A percentile compares a stretch with the other conserved stretches of the same genome.
Evolutionary conservation across 1,284 basidiomycete genomes (phyloP).

Genomic region (Fomitopsis pinicola): DNA sequence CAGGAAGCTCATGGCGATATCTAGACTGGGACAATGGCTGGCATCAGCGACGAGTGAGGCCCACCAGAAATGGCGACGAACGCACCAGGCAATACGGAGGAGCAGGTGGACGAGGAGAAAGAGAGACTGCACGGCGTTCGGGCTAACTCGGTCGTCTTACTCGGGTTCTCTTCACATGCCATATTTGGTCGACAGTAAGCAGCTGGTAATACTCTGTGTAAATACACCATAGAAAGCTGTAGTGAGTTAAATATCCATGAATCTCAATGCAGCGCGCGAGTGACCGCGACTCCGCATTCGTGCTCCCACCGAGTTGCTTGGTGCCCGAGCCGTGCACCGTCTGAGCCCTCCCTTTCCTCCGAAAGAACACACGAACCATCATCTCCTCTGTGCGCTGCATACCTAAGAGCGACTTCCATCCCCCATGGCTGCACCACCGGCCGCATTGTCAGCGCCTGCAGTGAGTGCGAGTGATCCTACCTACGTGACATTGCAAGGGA

Average conservation of each 20-base stretch:
- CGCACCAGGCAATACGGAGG: background rate
- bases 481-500: background rate
- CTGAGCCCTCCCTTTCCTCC: too few species aligned
- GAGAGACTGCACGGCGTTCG: background rate
- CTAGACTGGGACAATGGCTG: constrained; percentile 2
- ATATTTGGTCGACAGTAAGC: background rate
- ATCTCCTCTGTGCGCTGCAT: background rate
- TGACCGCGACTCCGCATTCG: too few species aligned
- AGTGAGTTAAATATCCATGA: too few species aligned
- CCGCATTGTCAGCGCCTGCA: constrained; percentile 31
- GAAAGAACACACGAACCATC: background rate
- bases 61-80: background rate
- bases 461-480: constrained; percentile 25
- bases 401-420: background rate
- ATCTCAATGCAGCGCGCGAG: too few species aligned
- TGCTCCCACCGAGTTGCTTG: too few species aligned
- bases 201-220: too few species aligned
- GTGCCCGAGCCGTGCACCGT: too few species aligned
- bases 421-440: constrained; percentile 10
- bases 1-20: constrained; percentile 57
- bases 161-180: background rate
- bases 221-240: too few species aligned
- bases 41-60: too few species aligned
- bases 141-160: background rate
- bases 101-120: background rate